phyloP scores from a whole-genome alignment of 2,329 filamentous ascomycete genomes.

The Colletotrichum horii region DNA sequence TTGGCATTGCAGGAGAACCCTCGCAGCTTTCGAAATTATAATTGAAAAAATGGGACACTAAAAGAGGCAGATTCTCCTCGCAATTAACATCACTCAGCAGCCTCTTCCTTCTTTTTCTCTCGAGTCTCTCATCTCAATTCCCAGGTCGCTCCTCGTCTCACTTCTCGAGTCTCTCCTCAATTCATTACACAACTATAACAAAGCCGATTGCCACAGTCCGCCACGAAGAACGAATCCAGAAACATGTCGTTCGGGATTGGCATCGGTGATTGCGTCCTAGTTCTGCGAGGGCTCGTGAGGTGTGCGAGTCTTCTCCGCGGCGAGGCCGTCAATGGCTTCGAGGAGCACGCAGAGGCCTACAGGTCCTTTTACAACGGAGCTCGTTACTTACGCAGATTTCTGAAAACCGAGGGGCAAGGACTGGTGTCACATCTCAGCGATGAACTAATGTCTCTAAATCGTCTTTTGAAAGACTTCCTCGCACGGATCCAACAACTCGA shows the following conservation, averaged over 20 bases:
- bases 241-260: background rate
- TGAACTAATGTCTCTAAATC: background rate
- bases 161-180: background rate
- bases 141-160: background rate
- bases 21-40: background rate
- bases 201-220: background rate
- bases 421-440: background rate
- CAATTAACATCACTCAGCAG: background rate
- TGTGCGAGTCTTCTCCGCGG: background rate
- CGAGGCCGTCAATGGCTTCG: background rate
- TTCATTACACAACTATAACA: background rate
- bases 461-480: background rate
- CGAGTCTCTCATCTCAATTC: background rate
- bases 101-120: background rate
- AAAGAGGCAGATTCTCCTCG: background rate
- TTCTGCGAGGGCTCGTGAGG: background rate
- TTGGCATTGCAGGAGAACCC: background rate
- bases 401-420: background rate
- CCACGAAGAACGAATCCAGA: background rate
- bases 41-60: background rate
- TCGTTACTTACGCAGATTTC: background rate
- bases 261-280: background rate
- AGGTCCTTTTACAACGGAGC: background rate
- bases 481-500: background rate
- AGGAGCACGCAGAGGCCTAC: background rate